A percentile compares a stretch with the other conserved stretches of the same genome.
Evolutionary conservation across 176 grass and related monocot genomes (phyloP).

Genomic region (sorghum (Sorghum bicolor)): DNA sequence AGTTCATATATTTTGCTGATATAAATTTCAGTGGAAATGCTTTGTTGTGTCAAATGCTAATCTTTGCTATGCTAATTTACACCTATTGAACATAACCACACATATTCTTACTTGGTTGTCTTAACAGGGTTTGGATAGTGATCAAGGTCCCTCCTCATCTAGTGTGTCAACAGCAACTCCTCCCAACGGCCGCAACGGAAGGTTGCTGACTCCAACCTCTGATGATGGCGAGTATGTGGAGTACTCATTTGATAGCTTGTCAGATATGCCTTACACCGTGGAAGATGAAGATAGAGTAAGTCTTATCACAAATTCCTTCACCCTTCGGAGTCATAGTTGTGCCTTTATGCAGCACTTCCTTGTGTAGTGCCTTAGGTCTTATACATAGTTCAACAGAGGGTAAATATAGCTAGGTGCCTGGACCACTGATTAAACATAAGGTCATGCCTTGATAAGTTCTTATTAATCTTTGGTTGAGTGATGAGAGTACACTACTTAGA

Average conservation of each 20-base stretch:
- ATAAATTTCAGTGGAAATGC: neutral
- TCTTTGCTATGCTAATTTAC: conserved; percentile 4
- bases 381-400: neutral
- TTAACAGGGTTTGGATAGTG: conserved; percentile 43
- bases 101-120: neutral
- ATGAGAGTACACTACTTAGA: neutral
- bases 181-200: conserved; percentile 41
- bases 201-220: conserved; percentile 55
- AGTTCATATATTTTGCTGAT: neutral
- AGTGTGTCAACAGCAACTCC: conserved; percentile 45
- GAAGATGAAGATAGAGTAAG: conserved; percentile 97
- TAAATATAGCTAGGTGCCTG: neutral
- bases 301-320: conserved; percentile 13
- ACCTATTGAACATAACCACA: conserved; percentile 1
- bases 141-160: conserved; percentile 64
- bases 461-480: neutral
- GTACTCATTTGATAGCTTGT: conserved; percentile 74
- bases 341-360: neutral
- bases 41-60: conserved; percentile 10
- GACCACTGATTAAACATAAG: neutral
- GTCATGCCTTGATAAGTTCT: neutral
- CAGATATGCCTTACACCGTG: conserved; percentile 72
- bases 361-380: conserved; percentile 9
- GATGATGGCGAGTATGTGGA: conserved; percentile 80
- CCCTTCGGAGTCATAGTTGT: neutral